Conservation (phyloP, 495 filamentous ascomycete species). For the Penicillium cinerascens region DNA sequence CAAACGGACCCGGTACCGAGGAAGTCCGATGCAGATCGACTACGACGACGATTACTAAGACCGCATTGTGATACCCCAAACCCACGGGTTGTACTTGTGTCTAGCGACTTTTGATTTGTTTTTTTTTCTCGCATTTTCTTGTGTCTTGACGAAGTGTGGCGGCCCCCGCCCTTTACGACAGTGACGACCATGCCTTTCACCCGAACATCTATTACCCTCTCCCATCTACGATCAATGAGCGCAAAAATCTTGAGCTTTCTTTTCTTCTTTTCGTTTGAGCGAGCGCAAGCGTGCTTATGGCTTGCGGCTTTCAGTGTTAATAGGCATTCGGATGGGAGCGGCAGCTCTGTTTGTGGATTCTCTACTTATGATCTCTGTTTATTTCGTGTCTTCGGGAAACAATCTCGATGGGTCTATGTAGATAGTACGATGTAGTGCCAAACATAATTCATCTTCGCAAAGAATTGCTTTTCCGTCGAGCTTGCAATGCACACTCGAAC, state of each 20-base stretch:
- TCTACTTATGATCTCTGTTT: not conserved
- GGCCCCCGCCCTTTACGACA: slow-evolving; percentile 14
- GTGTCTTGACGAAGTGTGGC: slow-evolving; percentile 3
- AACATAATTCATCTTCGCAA: not conserved
- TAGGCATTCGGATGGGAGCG: slow-evolving; percentile 7
- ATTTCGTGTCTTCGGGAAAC: not conserved
- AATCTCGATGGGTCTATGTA: not conserved
- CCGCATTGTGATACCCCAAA: slow-evolving; percentile 26
- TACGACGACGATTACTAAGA: slow-evolving; percentile 39
- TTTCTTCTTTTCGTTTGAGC: not conserved
- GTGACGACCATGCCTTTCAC: slow-evolving; percentile 7
- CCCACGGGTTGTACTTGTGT: slow-evolving; percentile 15
- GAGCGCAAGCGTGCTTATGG: not conserved
- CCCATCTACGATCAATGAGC: slow-evolving; percentile 2
- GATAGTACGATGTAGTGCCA: not conserved
- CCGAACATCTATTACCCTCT: not conserved
- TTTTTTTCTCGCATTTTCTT: slow-evolving; percentile 15
- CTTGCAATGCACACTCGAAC: too few species aligned
- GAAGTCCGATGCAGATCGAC: slow-evolving; percentile 48
- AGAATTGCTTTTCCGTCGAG: too few species aligned
- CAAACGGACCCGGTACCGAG: slow-evolving; percentile 44
- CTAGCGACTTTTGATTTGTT: slow-evolving; percentile 8
- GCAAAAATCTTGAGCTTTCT: not conserved
- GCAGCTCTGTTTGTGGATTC: not conserved
- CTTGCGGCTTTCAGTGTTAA: not conserved